A percentile compares a stretch with the other conserved stretches of the same genome.
phyloP scores from a whole-genome alignment of 73 alveolate species.

The Paramecium caudatum region DNA sequence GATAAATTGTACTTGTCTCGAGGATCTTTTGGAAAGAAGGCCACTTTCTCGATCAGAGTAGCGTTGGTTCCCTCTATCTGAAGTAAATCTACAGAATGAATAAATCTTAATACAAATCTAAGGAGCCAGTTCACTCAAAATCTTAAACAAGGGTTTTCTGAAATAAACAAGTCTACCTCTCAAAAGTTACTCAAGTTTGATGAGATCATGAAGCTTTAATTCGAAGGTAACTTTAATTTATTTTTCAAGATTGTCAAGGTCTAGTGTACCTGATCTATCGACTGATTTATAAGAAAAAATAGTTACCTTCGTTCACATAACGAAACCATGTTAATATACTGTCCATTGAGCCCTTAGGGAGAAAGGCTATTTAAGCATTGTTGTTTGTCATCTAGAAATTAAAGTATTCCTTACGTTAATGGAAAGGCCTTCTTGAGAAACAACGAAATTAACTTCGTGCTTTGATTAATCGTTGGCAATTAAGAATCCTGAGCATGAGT shows the following conservation, averaged over 20 bases:
- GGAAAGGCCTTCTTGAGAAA: not conserved
- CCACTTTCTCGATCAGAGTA: constrained; percentile 25
- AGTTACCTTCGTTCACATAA: not conserved
- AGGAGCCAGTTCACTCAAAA: not conserved
- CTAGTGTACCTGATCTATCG: constrained; percentile 27
- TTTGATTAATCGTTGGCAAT: constrained; percentile 10
- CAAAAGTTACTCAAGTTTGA: not conserved
- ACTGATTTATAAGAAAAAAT: not conserved
- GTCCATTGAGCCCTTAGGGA: constrained; percentile 24
- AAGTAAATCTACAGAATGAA: not conserved
- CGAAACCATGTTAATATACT: constrained; percentile 43
- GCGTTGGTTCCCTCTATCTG: constrained; percentile 7
- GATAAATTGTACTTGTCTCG: not conserved
- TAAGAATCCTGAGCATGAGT: not conserved
- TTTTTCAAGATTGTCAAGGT: constrained; percentile 22
- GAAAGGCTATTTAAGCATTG: constrained; percentile 24
- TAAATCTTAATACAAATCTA: constrained; percentile 1
- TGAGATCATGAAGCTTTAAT: not conserved
- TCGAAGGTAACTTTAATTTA: constrained; percentile 53
- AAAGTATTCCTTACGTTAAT: not conserved
- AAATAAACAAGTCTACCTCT: not conserved
- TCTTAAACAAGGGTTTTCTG: constrained; percentile 11
- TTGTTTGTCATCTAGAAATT: constrained; percentile 13
- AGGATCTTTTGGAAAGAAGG: constrained; percentile 4
- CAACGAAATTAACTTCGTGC: not conserved